Base-by-base conservation (phyloP, 306 rosid genomes). In the Biancaea sappan region DNA sequence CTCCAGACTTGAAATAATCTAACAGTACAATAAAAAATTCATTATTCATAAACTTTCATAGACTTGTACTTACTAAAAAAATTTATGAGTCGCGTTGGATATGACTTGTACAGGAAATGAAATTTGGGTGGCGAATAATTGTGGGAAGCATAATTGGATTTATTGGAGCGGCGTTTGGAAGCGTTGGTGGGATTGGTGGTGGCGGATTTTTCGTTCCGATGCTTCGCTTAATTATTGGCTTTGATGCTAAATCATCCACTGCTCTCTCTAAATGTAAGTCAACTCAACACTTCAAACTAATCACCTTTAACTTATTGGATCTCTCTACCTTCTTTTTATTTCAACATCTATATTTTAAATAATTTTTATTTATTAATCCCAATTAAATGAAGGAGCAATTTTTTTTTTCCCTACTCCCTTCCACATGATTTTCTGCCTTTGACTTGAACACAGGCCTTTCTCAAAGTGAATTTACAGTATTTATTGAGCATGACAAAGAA, bases 181-280 rank as follows among this genome's bases (percentile, higher is more conserved):
- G 92, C 61, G 89, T 91, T 3, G 97, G 97, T 14, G 97, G 97
- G 5, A 86, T 89, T 41, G 97, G 97, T 28, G 97, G 97, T 8
- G 97, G 97, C 6, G 97, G 97, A 21, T 85, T 91, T 79, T 91
- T 87, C 26, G 95, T 89, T 72, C 97, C 97, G 2, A 91, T 89
- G 92, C 95, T 89, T 66, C 86, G 69, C 65, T 78, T 91, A 0
- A 66, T 91, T 63, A 59, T 89, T 63, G 97, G 95, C 25, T 91
- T 89, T 62, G 97, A 91, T 84, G 69, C 91, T 2, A 91, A 91
- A 77, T 87, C 97, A 1, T 56, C 97, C 16, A 84, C 97, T 34
- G 97, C 97, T 41, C 72, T 91, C 46, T 91, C 97, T 2, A 91
- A 91, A 87, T 89, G 97, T 87, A 83, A 59, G 83, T n/a, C 1